These are phyloP conservation scores for Gypsophila paniculata DNA, from an alignment of 179 eudicot species.

Conservation along the genomic window DNA sequence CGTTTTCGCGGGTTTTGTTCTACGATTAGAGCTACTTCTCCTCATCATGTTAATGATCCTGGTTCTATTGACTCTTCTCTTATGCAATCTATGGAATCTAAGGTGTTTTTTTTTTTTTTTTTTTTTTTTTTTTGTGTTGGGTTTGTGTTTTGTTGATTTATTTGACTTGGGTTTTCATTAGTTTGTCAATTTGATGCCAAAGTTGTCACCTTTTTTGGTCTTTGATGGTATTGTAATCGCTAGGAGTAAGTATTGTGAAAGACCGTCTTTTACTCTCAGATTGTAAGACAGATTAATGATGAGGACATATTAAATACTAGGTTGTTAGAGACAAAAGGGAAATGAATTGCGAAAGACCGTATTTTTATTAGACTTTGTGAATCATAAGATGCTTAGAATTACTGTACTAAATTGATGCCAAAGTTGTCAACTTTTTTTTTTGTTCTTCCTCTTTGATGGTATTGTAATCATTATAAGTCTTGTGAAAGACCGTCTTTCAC, in stretches of 20 bases:
- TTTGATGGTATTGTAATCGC: too few species aligned
- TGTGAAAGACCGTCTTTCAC: too few species aligned
- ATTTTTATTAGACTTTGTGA: too few species aligned
- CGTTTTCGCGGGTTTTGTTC: constrained; percentile 28
- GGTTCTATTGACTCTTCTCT: constrained; percentile 56
- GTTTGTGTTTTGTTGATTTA: not conserved
- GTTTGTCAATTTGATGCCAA: constrained; percentile 13
- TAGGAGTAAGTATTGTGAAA: too few species aligned
- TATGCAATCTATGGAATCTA: constrained; percentile 56
- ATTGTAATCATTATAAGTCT: too few species aligned
- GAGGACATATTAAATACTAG: too few species aligned
- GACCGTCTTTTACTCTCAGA: too few species aligned
- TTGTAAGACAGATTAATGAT: too few species aligned
- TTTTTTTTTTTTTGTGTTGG: not conserved
- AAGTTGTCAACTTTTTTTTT: constrained; percentile 4
- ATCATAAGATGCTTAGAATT: too few species aligned
- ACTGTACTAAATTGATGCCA: too few species aligned
- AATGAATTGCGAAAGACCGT: too few species aligned
- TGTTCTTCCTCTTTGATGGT: not conserved
- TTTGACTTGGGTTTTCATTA: not conserved
- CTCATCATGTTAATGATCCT: constrained; percentile 36
- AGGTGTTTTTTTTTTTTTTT: constrained; percentile 29
- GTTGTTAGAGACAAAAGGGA: too few species aligned
- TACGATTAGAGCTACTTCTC: constrained; percentile 29
- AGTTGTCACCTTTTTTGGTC: constrained; percentile 2